These are phyloP conservation scores for Ceratocystis eucalypticola DNA, from an alignment of 2,329 filamentous ascomycete species.

Conservation along the genomic window DNA sequence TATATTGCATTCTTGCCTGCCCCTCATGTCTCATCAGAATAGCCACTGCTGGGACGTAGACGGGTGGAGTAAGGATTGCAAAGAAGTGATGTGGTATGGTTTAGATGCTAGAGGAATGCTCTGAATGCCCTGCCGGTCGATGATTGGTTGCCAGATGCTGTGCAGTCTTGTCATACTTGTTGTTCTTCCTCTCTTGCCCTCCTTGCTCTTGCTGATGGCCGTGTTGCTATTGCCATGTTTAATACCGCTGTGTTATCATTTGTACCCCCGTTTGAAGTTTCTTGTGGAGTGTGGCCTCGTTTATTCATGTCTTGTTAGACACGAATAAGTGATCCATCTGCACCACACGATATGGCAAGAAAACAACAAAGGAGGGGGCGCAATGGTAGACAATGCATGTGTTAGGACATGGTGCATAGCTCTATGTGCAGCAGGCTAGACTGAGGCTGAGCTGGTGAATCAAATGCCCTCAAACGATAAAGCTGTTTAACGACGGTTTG, in stretches of 20 bases:
- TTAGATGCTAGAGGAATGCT: neutral
- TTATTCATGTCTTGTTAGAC: constrained; percentile 6
- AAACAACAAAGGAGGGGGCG: neutral
- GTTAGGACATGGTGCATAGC: neutral
- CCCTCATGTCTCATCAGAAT: neutral
- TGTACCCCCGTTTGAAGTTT: neutral
- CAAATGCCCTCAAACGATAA: neutral
- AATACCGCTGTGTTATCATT: too few species aligned
- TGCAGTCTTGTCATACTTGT: neutral
- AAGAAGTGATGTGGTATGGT: neutral
- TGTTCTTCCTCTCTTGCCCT: neutral
- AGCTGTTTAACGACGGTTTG: neutral
- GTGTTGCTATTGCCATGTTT: neutral
- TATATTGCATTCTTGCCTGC: neutral
- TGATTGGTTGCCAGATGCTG: neutral
- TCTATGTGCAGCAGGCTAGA: neutral
- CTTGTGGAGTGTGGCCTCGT: neutral
- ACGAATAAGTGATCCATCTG: neutral
- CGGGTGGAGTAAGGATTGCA: neutral
- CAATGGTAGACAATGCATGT: neutral
- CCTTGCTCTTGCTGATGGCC: neutral
- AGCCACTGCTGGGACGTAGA: neutral
- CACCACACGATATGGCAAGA: neutral
- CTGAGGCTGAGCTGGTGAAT: constrained; percentile 2
- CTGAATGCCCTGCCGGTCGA: neutral